Percentiles rank a stretch among this genome's conserved stretches.
phyloP scores from a whole-genome alignment of 768 basidiomycete genomes.

The Termitomyces sp. region DNA sequence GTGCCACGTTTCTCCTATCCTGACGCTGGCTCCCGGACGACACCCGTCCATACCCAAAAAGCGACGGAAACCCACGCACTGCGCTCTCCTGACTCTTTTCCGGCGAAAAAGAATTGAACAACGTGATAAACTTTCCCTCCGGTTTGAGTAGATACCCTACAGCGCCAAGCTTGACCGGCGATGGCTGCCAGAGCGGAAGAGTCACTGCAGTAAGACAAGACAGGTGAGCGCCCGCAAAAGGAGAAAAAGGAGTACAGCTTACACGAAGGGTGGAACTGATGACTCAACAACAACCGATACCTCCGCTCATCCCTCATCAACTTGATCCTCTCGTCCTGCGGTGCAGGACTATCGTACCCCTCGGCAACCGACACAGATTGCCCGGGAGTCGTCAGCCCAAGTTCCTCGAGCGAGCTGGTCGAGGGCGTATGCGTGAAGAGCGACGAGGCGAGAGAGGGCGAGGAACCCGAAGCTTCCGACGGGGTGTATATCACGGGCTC shows the following conservation, averaged over 20 bases:
- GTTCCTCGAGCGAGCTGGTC: constrained; percentile 17
- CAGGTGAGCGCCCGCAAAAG: background rate
- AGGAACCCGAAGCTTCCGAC: constrained; percentile 11
- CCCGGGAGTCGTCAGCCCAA: background rate
- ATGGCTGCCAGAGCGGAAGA: constrained; percentile 68
- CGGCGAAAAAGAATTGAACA: constrained; percentile 65
- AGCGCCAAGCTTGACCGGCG: constrained; percentile 55
- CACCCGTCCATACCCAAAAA: constrained; percentile 56
- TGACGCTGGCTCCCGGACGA: constrained; percentile 40
- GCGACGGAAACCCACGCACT: constrained; percentile 45
- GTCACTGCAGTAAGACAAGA: constrained; percentile 35
- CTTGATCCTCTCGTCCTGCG: constrained; percentile 27
- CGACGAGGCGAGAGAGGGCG: constrained; percentile 14
- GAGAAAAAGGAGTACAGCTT: constrained; percentile 18
- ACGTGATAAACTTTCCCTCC: constrained; percentile 60
- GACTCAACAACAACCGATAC: constrained; percentile 61
- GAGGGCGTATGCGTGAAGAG: constrained; percentile 20
- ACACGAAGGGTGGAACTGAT: constrained; percentile 68
- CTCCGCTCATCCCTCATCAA: constrained; percentile 54
- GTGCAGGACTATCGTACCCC: constrained; percentile 31
- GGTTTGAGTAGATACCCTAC: constrained; percentile 72
- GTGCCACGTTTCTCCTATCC: constrained; percentile 54
- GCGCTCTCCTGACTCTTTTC: constrained; percentile 36
- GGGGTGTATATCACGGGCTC: constrained; percentile 33
- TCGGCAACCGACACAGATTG: constrained; percentile 6